Base-by-base conservation (phyloP, 768 basidiomycete genomes). In the Lactarius akahatsu region DNA sequence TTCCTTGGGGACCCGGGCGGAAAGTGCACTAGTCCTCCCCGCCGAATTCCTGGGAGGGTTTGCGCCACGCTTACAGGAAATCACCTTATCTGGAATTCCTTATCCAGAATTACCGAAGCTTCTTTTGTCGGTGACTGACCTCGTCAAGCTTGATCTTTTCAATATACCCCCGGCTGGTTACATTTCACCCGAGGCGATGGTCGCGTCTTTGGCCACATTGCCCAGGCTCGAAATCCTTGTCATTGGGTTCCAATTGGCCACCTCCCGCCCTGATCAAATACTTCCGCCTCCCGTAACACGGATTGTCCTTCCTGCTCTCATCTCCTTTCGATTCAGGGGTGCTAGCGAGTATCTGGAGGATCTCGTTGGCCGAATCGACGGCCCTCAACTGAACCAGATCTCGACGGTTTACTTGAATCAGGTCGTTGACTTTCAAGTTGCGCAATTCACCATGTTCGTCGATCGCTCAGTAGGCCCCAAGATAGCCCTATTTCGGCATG, bases 41-140 rank as follows among this genome's bases (percentile, higher is more conserved):
- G 16, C 41, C 23, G 15, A n/a, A 26, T 26, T 36, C 32, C 4
- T 23, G 34, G 11, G 18, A 28, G 52, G 10, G 0, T 30, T 13
- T 94, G 94, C 94, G 94, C 92, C 90, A 89, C 92, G 89, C 89
- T 84, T 89, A 89, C 87, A 89, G 16, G 5, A 18, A 18, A 41
- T 41, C 16, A 38, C 1, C 0, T 38, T 41, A 41, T 41, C 15
- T 41, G 16, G 74, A 73, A n/a, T 70, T 70, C 41, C 41, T 15
- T 6, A 16, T 18, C 41, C 41, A 7, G 7, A 5, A 41, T 18
- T 41, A 16, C 41, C 41, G 6, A 15, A 0, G 16, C 41, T 41
- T 41, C 41, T 41, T 41, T 18, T 41, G 16, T 41, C 41, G 6
- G 41, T 16, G 5, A 41, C 15, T 41, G 41, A 41, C 41, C 41